A percentile compares a stretch with the other conserved stretches of the same genome.
phyloP scores from a whole-genome alignment of 257 asterid species.

The Leptodermis oblonga region DNA sequence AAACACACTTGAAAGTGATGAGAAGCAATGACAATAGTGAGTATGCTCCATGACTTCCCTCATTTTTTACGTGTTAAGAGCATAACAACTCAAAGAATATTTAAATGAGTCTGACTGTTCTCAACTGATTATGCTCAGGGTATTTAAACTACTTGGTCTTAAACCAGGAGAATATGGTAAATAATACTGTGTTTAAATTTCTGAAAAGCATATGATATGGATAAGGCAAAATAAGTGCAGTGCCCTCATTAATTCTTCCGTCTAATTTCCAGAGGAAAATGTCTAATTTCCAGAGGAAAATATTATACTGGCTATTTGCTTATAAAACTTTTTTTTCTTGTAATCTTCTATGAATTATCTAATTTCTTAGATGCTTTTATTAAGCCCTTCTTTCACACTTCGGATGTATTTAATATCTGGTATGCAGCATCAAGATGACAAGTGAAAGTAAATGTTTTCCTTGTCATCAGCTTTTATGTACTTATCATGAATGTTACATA shows the following conservation, averaged over 20 bases:
- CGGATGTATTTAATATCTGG: background rate
- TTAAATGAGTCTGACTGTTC: background rate
- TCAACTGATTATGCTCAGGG: background rate
- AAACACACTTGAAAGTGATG: slow-evolving; percentile 71
- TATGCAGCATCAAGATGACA: background rate
- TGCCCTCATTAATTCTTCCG: background rate
- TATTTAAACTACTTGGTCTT: background rate
- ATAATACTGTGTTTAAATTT: background rate
- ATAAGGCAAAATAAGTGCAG: background rate
- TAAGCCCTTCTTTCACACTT: background rate
- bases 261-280: background rate
- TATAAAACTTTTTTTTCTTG: background rate
- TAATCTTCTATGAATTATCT: background rate
- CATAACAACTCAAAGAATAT: background rate
- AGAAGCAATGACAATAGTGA: slow-evolving; percentile 63
- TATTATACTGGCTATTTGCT: background rate
- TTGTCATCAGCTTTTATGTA: background rate
- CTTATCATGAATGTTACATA: background rate
- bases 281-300: background rate
- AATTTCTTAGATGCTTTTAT: background rate
- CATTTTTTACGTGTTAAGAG: slow-evolving; percentile 7
- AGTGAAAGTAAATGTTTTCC: background rate
- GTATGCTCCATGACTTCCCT: slow-evolving; percentile 24
- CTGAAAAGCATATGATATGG: background rate
- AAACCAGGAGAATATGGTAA: background rate